phyloP scores from a whole-genome alignment of 345 rosid species.

The Eucalyptus tenuipes region DNA sequence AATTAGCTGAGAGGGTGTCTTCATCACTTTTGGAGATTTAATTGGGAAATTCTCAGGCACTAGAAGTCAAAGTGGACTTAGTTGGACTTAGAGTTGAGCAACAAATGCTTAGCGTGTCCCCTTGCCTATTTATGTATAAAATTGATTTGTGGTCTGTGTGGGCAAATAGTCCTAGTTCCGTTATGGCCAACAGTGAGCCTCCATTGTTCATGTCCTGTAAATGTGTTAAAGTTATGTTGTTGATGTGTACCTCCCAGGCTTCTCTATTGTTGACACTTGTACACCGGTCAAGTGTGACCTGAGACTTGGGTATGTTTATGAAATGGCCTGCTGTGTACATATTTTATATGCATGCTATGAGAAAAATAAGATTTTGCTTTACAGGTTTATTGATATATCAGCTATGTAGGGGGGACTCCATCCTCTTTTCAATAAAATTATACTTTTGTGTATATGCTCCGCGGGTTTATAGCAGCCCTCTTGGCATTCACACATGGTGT shows the following conservation, averaged over 20 bases:
- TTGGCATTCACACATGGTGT: neutral
- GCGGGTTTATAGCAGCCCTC: neutral
- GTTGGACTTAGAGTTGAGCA: neutral
- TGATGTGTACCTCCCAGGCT: neutral
- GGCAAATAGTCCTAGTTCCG: neutral
- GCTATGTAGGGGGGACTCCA: neutral
- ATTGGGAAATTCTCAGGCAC: neutral
- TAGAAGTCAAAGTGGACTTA: neutral
- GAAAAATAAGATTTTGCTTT: neutral
- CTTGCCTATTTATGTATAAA: neutral
- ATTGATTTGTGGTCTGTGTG: neutral
- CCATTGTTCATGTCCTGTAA: neutral
- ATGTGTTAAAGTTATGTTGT: neutral
- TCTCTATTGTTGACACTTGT: neutral
- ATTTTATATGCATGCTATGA: neutral
- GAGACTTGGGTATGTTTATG: neutral
- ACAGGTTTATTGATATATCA: neutral
- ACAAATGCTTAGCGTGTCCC: neutral
- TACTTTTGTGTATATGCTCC: neutral
- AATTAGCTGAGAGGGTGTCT: neutral
- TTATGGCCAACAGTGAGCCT: neutral
- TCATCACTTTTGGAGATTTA: neutral
- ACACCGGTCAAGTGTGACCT: neutral
- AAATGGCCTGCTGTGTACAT: neutral
- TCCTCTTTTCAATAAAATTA: neutral